Percentiles rank a stretch among this genome's conserved stretches.
Conservation (phyloP, 768 basidiomycete species). For the Lactarius hatsudake region DNA sequence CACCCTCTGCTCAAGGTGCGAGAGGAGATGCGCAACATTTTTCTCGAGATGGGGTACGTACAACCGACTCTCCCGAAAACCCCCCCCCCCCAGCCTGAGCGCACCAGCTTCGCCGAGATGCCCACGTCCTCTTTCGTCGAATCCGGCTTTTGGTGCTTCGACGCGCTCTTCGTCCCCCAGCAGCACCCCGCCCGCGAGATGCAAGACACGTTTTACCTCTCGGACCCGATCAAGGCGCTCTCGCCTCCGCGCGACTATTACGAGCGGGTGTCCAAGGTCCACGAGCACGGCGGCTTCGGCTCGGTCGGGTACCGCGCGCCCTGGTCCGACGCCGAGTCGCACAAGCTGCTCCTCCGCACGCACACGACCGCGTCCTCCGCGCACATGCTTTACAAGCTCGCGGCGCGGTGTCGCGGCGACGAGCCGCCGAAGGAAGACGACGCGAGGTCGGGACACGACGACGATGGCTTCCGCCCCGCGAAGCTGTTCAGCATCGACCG, state of each 20-base stretch:
- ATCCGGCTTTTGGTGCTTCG: constrained; percentile 99
- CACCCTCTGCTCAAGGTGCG: constrained; percentile 97
- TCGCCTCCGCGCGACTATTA: constrained; percentile 82
- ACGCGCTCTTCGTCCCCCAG: constrained; percentile 96
- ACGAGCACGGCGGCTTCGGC: constrained; percentile 84
- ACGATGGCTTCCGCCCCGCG: constrained; percentile 84
- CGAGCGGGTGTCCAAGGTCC: constrained; percentile 75
- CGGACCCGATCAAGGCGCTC: constrained; percentile 79
- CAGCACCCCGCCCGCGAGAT: constrained; percentile 97
- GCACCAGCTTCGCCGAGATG: constrained; percentile 92
- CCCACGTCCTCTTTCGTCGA: constrained; percentile 94
- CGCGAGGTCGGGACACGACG: constrained; percentile 32
- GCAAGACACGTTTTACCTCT: constrained; percentile 98
- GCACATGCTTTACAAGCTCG: constrained; percentile 91
- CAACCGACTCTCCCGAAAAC: background rate
- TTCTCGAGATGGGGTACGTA: constrained; percentile 95
- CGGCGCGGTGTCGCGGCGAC: constrained; percentile 75
- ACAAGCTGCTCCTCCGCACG: constrained; percentile 88
- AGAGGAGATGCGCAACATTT: constrained; percentile 96
- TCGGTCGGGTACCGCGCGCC: constrained; percentile 97
- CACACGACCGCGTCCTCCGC: constrained; percentile 96
- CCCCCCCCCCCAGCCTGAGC: constrained; percentile 11
- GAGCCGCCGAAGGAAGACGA: constrained; percentile 48
- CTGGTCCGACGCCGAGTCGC: constrained; percentile 90
- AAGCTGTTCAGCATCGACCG: constrained; percentile 97